Percentiles rank a stretch among this genome's conserved stretches.
Conservation (phyloP, 768 basidiomycete genomes). For the Cubamyces lactineus region DNA sequence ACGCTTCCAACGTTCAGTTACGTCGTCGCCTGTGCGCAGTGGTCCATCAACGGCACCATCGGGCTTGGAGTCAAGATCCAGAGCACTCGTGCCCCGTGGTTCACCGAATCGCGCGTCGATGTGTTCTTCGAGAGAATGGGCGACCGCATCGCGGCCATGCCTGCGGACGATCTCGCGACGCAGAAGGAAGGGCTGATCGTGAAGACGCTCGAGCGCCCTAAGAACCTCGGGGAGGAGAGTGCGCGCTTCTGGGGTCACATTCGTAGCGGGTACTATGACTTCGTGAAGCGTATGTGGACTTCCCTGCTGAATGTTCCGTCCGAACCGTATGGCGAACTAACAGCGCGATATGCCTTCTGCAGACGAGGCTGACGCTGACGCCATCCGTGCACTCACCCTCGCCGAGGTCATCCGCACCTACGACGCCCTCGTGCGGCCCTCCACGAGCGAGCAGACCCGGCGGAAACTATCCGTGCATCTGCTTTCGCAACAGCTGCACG, state of each 20-base stretch:
- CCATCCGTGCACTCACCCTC: conserved; percentile 22
- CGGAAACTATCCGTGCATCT: conserved; percentile 33
- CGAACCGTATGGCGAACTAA: background rate
- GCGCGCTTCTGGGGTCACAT: conserved; percentile 32
- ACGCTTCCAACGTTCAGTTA: conserved; percentile 19
- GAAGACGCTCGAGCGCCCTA: conserved; percentile 29
- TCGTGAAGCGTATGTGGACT: conserved; percentile 28
- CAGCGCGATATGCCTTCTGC: background rate
- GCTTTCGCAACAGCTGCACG: conserved; percentile 26
- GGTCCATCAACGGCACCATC: conserved; percentile 24
- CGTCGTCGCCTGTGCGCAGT: conserved; percentile 24
- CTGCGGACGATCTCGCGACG: conserved; percentile 14
- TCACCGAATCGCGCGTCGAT: conserved; percentile 33
- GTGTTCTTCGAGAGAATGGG: conserved; percentile 28
- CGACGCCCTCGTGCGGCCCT: conserved; percentile 27
- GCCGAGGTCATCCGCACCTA: conserved; percentile 25
- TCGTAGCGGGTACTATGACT: conserved; percentile 29
- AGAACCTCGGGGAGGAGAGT: conserved; percentile 33
- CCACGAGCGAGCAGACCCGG: conserved; percentile 15
- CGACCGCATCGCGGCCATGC: conserved; percentile 19
- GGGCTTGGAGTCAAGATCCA: conserved; percentile 33
- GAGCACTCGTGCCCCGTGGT: conserved; percentile 28
- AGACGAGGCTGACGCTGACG: conserved; percentile 28
- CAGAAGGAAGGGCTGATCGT: conserved; percentile 31
- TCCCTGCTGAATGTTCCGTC: background rate